Base-by-base conservation (phyloP, 2,329 filamentous ascomycete species). In the Tolypocladium guangdongense region DNA sequence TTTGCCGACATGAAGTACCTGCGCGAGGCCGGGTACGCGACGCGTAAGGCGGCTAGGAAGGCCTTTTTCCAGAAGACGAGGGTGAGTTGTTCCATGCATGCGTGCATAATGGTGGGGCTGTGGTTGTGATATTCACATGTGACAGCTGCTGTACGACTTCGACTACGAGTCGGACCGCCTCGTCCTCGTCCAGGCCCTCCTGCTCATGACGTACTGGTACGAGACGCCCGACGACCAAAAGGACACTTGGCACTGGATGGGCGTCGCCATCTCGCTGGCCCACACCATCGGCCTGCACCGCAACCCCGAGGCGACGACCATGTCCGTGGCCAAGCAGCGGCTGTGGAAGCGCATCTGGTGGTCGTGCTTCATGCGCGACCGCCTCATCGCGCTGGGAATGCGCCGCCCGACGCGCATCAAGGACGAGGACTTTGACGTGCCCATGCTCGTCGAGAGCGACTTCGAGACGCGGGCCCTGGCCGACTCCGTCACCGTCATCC, bases 171-270 rank as follows among this genome's bases (percentile, higher is more conserved):
- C 84, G 46, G 91, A 96, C 68, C 87, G 91, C 51, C 85, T 96
- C 54, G 83, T 90, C 22, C 79, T 96, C 27, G 90, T 96, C 18
- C 92, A 96, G 70, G 86, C 88, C 5, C 77, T 96, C 24, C 77
- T 96, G 27, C 78, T 96, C 55, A 91, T 96, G 87, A 96, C 91
- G 4, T 96, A 95, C 68, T 97, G 92, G 87, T 96, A 96, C 68
- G 91, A 96, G 70, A 95, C 90, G 14, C 91, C 91, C 0, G 90
- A 96, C 70, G 92, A 96, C 67, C 90, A 96, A 66, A 96, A 96
- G 69, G 92, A 96, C 67, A 96, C 91, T 47, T 96, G 92, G 88
- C 91, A 96, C 66, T 96, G 91, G 92, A 95, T 96, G 88, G 92
- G 92, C 20, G 89, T 96, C 38, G 92, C 91, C 43, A 88, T 95